Conservation (phyloP, 306 rosid genomes). For the Clitoria ternatea region DNA sequence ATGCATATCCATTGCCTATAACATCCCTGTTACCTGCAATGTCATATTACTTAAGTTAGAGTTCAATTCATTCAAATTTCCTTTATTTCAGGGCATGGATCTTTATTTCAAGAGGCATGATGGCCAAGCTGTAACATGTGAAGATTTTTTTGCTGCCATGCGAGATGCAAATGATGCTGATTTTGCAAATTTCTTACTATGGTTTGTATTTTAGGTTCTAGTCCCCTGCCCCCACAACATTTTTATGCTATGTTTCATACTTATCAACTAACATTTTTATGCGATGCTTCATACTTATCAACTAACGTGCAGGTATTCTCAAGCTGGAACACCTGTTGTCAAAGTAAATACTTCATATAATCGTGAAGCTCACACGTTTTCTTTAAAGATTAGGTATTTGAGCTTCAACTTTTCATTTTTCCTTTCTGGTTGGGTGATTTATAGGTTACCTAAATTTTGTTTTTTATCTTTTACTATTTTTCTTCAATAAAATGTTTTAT, state of each 20-base stretch:
- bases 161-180: conserved; percentile 88
- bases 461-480: conserved; percentile 20
- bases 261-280: too few species aligned
- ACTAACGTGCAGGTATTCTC: conserved; percentile 78
- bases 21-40: conserved; percentile 11
- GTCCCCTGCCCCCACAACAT: not conserved
- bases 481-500: conserved; percentile 32
- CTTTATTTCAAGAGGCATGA: conserved; percentile 96
- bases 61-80: conserved; percentile 10
- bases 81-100: conserved; percentile 86
- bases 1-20: conserved; percentile 20
- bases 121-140: conserved; percentile 98
- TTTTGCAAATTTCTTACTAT: conserved; percentile 84
- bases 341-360: conserved; percentile 74
- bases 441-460: not conserved
- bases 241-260: not conserved
- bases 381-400: conserved; percentile 77
- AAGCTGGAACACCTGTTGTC: conserved; percentile 93
- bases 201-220: conserved; percentile 42
- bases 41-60: not conserved
- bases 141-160: conserved; percentile 95
- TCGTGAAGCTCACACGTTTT: conserved; percentile 59
- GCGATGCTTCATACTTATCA: too few species aligned
- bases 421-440: conserved; percentile 19
- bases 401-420: not conserved